A percentile compares a stretch with the other conserved stretches of the same genome.
Evolutionary conservation across 768 basidiomycete species (phyloP).

Genomic region (Lactarius sp.): DNA sequence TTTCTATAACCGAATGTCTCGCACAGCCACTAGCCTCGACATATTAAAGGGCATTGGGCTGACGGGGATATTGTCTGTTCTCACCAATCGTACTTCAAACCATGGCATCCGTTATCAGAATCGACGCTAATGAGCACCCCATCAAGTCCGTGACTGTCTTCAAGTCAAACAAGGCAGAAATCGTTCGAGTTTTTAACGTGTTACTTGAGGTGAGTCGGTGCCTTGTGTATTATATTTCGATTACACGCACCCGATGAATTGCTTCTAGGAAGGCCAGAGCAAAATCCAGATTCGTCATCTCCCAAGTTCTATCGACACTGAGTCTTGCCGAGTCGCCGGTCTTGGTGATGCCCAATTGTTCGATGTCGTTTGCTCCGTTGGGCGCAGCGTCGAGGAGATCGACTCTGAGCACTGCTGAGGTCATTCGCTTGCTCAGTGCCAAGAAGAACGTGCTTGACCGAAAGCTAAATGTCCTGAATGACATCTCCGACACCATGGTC

Average conservation of each 20-base stretch:
- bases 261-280: conserved; percentile 46
- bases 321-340: conserved; percentile 51
- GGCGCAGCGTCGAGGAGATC: conserved; percentile 24
- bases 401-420: conserved; percentile 27
- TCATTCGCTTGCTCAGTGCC: conserved; percentile 30
- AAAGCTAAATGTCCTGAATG: conserved; percentile 38
- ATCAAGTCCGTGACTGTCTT: conserved; percentile 55
- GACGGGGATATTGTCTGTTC: background rate
- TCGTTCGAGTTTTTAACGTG: conserved; percentile 47
- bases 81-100: background rate
- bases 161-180: conserved; percentile 51
- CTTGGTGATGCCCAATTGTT: conserved; percentile 45
- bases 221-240: no score
- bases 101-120: conserved; percentile 11
- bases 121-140: conserved; percentile 34
- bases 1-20: background rate
- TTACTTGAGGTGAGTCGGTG: conserved; percentile 43
- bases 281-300: conserved; percentile 46
- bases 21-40: background rate
- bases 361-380: conserved; percentile 48
- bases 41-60: background rate
- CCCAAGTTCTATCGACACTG: conserved; percentile 45
- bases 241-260: background rate
- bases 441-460: conserved; percentile 36
- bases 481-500: conserved; percentile 41